Conservation (phyloP, 306 rosid genomes). For the Fragaria vesca region DNA sequence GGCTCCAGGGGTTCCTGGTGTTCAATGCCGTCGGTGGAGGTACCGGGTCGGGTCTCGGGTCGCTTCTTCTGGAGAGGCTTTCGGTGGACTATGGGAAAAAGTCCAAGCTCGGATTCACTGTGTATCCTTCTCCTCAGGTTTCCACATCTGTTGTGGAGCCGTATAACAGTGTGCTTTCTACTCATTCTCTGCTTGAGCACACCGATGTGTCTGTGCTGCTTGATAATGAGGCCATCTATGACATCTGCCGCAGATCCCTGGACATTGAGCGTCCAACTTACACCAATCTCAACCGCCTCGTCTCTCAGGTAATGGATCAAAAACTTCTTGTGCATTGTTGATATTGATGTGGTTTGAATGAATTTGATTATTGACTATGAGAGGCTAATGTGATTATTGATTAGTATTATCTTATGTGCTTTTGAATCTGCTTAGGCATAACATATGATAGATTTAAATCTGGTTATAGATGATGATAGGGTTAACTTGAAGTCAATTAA, state of each 20-base stretch:
- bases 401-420: not conserved
- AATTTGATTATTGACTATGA: no score
- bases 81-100: slow-evolving; percentile 85
- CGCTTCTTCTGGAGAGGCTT: slow-evolving; percentile 75
- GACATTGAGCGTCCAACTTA: slow-evolving; percentile 90
- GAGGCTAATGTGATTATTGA: no score
- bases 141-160: slow-evolving; percentile 91
- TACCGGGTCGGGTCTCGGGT: slow-evolving; percentile 85
- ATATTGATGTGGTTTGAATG: not conserved
- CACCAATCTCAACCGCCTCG: slow-evolving; percentile 81
- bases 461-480: not conserved
- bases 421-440: not conserved
- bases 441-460: no score
- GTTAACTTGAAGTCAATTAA: no score
- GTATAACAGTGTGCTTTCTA: slow-evolving; percentile 84
- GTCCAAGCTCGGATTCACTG: slow-evolving; percentile 78
- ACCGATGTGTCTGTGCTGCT: slow-evolving; percentile 79
- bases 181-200: slow-evolving; percentile 88
- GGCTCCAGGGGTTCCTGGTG: slow-evolving; percentile 86
- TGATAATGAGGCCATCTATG: slow-evolving; percentile 85
- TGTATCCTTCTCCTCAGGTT: slow-evolving; percentile 88
- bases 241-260: slow-evolving; percentile 74
- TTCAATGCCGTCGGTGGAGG: slow-evolving; percentile 92
- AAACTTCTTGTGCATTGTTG: not conserved
- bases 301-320: slow-evolving; percentile 53